Base-by-base conservation (phyloP, 768 basidiomycete species). In the Nevesoporus exiguus region DNA sequence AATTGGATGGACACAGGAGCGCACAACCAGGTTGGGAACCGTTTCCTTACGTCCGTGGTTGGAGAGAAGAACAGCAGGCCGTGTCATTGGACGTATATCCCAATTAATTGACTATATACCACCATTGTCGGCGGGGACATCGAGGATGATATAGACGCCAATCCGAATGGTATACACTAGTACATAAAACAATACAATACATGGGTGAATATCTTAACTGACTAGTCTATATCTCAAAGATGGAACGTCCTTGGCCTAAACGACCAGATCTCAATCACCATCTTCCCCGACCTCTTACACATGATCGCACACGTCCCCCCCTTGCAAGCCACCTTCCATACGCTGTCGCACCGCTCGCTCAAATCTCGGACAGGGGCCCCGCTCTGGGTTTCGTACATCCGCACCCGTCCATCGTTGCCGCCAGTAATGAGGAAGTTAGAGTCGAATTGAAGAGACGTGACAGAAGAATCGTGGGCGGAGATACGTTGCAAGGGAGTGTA, bases 361-460 rank as follows among this genome's bases (percentile, higher is more conserved):
- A 96, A 66, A 63, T 94, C 93, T 51, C 94, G 75, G 59, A 96
- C 81, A 66, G 82, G 77, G 9, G 15, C 39, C 22, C 90, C 91
- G 15, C 81, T 85, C 55, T 73, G 71, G 10, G 77, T 81, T 69
- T 84, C 88, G 71, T 79, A 94, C 65, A 94, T 66, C 60, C 84
- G 72, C 56, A 89, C 92, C 4, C 89, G 78, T 7, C 93, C 93
- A 60, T 94, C 93, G 61, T 90, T 92, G 36, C 92, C 92, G 19
- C 86, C 83, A 0, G 87, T 90, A 41, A 95, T 84, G 57, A 95
- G 80, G 73, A 89, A 91, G 41, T 83, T 78, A 10, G 80, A 78
- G 69, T 93, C 89, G 66, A 94, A 88, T 70, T 98, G 94, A 17
- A 98, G 77, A 8, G 87, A 83, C 0, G 94, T 95, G 22, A 98